phyloP scores from a whole-genome alignment of 352 stramenopile genomes.

The Phytophthora agathidicida region DNA sequence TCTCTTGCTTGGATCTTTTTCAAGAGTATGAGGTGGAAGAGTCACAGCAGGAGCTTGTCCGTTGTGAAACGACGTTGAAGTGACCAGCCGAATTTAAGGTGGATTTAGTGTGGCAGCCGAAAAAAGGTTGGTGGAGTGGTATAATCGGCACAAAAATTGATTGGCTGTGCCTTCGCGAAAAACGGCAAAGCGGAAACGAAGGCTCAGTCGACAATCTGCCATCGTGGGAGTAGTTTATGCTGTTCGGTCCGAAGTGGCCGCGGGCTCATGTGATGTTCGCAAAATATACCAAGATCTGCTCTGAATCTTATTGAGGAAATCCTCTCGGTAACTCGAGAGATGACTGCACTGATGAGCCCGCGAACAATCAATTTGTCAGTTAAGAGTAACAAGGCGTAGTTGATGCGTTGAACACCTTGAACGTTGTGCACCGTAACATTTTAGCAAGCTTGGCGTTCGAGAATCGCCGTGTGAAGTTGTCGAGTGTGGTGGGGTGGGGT shows the following conservation, averaged over 20 bases:
- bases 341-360: slow-evolving; percentile 72
- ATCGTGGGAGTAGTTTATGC: not conserved
- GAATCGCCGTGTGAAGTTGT: no score
- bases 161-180: slow-evolving; percentile 11
- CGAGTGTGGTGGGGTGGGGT: no score
- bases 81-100: not conserved
- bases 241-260: not conserved
- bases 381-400: no score
- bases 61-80: slow-evolving; percentile 29
- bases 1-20: slow-evolving; percentile 38
- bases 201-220: slow-evolving; percentile 26
- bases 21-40: slow-evolving; percentile 39
- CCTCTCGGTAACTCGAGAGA: slow-evolving; percentile 83
- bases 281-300: slow-evolving; percentile 89
- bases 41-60: not conserved
- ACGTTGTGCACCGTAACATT: no score
- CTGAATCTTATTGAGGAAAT: slow-evolving; percentile 82
- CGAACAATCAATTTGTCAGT: slow-evolving; percentile 16
- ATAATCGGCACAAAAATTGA: slow-evolving; percentile 22
- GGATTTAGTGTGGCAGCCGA: not conserved
- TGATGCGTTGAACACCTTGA: no score
- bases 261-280: slow-evolving; percentile 65
- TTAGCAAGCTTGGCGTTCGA: no score
- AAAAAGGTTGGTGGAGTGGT: not conserved
- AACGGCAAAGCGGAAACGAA: not conserved